Evolutionary conservation across 164 flowering plant genomes (phyloP).

Genomic region (Aristolochia fimbriata): DNA sequence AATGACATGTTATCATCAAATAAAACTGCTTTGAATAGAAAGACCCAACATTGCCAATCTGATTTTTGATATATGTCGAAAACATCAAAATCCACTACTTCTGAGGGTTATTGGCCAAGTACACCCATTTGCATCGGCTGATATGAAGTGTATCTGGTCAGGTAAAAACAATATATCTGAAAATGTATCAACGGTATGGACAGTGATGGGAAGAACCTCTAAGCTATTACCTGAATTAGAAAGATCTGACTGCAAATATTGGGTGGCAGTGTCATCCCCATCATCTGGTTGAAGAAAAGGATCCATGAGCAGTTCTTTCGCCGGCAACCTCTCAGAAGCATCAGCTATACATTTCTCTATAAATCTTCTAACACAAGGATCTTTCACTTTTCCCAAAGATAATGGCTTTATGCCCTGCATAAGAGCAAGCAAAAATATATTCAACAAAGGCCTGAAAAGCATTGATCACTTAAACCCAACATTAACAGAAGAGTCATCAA

Average conservation of each 20-base stretch:
- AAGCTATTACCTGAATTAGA: constrained; percentile 29
- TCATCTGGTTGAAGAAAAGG: constrained; percentile 62
- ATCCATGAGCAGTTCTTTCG: constrained; percentile 68
- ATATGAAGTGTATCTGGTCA: too few species aligned
- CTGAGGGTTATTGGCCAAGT: too few species aligned
- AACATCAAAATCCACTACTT: too few species aligned
- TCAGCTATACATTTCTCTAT: constrained; percentile 87
- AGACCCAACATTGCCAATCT: background rate
- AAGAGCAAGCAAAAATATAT: background rate
- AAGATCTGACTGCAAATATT: constrained; percentile 15
- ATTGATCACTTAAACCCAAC: too few species aligned
- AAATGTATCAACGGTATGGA: too few species aligned
- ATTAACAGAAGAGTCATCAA: background rate
- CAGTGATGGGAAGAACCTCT: too few species aligned
- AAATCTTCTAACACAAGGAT: constrained; percentile 54
- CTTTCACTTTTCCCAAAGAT: constrained; percentile 76
- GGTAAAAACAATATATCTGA: too few species aligned
- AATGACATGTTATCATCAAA: background rate
- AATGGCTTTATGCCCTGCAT: constrained; percentile 90
- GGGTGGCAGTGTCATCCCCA: constrained; percentile 32
- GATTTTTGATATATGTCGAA: background rate
- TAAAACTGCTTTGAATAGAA: background rate
- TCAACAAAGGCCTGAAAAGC: too few species aligned
- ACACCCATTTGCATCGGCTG: too few species aligned
- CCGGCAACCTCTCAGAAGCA: constrained; percentile 63